Evolutionary conservation across 192 early-diverging fungal genomes (phyloP).

Genomic region (Piromyces finnis): DNA sequence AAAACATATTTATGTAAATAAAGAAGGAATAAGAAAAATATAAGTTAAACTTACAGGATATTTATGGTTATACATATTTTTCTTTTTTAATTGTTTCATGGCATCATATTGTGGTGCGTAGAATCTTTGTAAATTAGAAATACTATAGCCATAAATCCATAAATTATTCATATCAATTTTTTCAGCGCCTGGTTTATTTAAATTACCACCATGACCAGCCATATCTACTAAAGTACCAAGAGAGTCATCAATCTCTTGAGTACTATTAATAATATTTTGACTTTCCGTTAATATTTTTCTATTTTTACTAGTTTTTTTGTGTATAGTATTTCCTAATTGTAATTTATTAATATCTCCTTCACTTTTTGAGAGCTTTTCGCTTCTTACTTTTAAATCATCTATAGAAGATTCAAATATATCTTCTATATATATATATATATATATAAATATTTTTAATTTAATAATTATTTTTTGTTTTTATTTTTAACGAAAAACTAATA

Average conservation of each 20-base stretch:
- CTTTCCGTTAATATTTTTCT: not conserved
- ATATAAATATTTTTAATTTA: too few species aligned
- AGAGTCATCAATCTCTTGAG: slow-evolving; percentile 1
- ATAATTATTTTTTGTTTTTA: too few species aligned
- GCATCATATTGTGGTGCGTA: slow-evolving; percentile 17
- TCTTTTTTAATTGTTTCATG: slow-evolving; percentile 3
- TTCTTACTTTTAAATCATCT: too few species aligned
- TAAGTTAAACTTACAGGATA: not conserved
- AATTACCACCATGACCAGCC: not conserved
- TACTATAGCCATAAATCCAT: slow-evolving; percentile 9
- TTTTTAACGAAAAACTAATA: too few species aligned
- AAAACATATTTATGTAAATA: too few species aligned
- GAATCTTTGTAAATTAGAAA: slow-evolving; percentile 16
- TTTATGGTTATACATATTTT: not conserved
- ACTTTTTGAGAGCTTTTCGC: not conserved
- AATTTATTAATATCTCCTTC: not conserved
- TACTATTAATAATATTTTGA: slow-evolving; percentile 2
- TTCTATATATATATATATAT: too few species aligned
- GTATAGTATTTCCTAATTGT: not conserved
- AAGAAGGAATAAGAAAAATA: too few species aligned
- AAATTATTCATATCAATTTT: not conserved
- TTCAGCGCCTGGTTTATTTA: not conserved
- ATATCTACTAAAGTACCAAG: not conserved
- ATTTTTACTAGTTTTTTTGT: not conserved
- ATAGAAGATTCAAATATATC: too few species aligned